Percentiles rank a stretch among this genome's conserved stretches.
phyloP scores from a whole-genome alignment of 768 basidiomycete genomes.

The Suillus paluster region DNA sequence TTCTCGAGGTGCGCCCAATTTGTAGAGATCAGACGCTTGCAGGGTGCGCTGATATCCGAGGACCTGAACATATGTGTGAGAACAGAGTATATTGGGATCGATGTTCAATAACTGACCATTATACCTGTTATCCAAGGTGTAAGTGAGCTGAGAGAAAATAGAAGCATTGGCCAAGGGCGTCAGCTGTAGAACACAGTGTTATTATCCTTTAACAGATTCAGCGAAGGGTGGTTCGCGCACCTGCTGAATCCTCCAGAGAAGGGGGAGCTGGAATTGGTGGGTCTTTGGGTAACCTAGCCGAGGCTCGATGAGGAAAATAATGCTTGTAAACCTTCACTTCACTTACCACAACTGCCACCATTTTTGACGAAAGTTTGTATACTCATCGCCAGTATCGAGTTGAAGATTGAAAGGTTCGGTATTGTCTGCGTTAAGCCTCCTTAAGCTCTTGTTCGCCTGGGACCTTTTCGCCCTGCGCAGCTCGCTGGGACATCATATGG shows the following conservation, averaged over 20 bases:
- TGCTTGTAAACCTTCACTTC: neutral
- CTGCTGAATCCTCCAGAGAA: conserved; percentile 57
- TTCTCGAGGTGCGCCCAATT: conserved; percentile 56
- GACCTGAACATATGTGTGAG: conserved; percentile 34
- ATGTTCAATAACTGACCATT: conserved; percentile 44
- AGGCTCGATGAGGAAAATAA: neutral
- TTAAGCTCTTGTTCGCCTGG: neutral
- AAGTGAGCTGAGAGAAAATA: conserved; percentile 63
- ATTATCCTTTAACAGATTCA: neutral
- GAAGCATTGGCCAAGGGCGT: conserved; percentile 65
- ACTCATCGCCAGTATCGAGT: conserved; percentile 44
- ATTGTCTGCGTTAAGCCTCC: neutral
- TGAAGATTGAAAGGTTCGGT: conserved; percentile 26
- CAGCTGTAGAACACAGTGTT: conserved; percentile 31
- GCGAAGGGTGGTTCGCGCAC: conserved; percentile 28
- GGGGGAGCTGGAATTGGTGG: conserved; percentile 59
- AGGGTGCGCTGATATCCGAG: conserved; percentile 75
- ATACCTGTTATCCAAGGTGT: conserved; percentile 66
- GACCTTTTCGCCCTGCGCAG: neutral
- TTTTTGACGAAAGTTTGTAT: conserved; percentile 44
- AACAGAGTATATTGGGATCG: neutral
- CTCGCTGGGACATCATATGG: neutral
- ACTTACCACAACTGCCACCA: conserved; percentile 63
- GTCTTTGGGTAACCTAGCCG: conserved; percentile 57
- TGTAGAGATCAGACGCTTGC: conserved; percentile 78